A percentile compares a stretch with the other conserved stretches of the same genome.
phyloP scores from a whole-genome alignment of 257 asterid genomes.

The Avicennia marina region DNA sequence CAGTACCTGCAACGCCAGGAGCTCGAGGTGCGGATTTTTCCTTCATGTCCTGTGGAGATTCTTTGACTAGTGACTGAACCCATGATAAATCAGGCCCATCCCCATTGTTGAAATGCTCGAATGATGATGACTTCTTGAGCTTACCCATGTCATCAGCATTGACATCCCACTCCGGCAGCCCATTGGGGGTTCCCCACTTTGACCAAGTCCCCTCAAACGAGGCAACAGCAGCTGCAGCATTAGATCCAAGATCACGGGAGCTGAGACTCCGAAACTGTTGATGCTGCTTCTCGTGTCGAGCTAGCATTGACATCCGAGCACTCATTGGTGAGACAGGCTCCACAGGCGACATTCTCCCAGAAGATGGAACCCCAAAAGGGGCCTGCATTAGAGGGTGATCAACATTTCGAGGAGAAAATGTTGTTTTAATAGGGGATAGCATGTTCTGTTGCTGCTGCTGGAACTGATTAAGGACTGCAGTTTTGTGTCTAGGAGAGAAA shows the following conservation, averaged over 20 bases:
- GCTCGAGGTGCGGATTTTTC: slow-evolving; percentile 33
- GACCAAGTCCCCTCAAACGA: slow-evolving; percentile 49
- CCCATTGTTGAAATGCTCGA: slow-evolving; percentile 44
- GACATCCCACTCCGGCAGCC: slow-evolving; percentile 55
- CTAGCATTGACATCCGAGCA: slow-evolving; percentile 56
- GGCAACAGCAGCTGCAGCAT: slow-evolving; percentile 42
- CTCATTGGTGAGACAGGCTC: slow-evolving; percentile 76
- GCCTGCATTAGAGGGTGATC: slow-evolving; percentile 56
- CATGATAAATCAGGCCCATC: slow-evolving; percentile 90
- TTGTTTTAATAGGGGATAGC: slow-evolving; percentile 61
- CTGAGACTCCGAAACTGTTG: slow-evolving; percentile 70
- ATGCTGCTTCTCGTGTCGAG: slow-evolving; percentile 53
- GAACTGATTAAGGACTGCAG: slow-evolving; percentile 58
- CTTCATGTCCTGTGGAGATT: slow-evolving; percentile 57
- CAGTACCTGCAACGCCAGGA: slow-evolving; percentile 23
- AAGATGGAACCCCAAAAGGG: slow-evolving; percentile 45
- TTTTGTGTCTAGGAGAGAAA: slow-evolving; percentile 59
- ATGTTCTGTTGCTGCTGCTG: slow-evolving; percentile 73
- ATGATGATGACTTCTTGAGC: slow-evolving; percentile 59
- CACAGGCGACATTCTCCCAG: slow-evolving; percentile 75
- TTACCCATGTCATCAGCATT: slow-evolving; percentile 36
- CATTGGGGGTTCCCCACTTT: slow-evolving; percentile 58
- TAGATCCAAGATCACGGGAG: slow-evolving; percentile 63
- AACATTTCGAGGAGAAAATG: slow-evolving; percentile 45
- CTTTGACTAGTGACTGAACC: slow-evolving; percentile 85